phyloP scores from a whole-genome alignment of 2,329 filamentous ascomycete genomes.

The Fusarium metavorans region DNA sequence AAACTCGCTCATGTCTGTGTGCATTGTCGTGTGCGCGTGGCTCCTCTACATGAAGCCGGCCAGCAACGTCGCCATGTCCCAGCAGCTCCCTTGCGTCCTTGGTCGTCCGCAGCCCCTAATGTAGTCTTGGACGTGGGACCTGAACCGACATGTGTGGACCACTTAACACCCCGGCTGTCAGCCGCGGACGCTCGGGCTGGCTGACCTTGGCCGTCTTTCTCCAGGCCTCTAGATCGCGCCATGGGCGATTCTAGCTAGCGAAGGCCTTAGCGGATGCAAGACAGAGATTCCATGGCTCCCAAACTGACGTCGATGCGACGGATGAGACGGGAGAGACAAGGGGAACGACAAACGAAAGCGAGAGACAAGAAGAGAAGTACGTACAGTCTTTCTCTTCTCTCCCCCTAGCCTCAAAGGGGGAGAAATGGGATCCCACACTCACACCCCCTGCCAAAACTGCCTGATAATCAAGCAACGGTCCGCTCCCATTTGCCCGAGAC shows the following conservation, averaged over 20 bases:
- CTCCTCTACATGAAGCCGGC: not conserved
- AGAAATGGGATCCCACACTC: not conserved
- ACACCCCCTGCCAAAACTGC: not conserved
- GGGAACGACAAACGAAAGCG: not conserved
- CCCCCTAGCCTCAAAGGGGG: not conserved
- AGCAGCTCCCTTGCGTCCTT: not conserved
- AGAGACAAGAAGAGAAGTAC: not conserved
- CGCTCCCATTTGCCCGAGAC: constrained; percentile 7
- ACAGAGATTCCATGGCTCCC: not conserved
- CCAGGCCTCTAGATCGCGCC: not conserved
- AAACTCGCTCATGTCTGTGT: not conserved
- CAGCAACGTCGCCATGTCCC: not conserved
- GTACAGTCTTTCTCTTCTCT: not conserved
- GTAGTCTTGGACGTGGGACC: not conserved
- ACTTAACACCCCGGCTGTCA: not conserved
- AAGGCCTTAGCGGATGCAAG: constrained; percentile 1
- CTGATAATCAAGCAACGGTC: not conserved
- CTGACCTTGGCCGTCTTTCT: not conserved
- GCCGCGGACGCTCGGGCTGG: not conserved
- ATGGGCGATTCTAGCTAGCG: not conserved
- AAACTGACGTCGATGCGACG: not conserved
- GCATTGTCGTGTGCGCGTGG: not conserved
- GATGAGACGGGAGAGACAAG: not conserved
- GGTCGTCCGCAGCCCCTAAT: not conserved
- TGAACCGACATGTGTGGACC: not conserved